phyloP scores from a whole-genome alignment of 2,329 filamentous ascomycete genomes.

The Blastomyces silverae region DNA sequence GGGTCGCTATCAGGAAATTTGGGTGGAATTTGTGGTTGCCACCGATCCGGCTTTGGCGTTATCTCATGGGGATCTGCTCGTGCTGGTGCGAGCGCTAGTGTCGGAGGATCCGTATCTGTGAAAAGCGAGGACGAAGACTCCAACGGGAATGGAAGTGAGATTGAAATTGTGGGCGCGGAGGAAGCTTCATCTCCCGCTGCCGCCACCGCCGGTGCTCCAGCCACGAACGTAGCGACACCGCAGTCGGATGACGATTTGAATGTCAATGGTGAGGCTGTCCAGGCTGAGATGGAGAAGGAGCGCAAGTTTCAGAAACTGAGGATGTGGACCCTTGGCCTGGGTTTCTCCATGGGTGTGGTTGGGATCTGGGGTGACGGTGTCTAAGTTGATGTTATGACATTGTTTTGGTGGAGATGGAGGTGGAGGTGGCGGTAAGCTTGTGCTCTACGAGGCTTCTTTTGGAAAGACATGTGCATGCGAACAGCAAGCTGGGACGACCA shows the following conservation, averaged over 20 bases:
- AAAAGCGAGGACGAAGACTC: constrained; percentile 20
- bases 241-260: constrained; percentile 25
- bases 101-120: background rate
- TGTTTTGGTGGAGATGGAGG: no score
- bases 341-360: constrained; percentile 43
- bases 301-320: constrained; percentile 35
- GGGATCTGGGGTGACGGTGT: constrained; percentile 45
- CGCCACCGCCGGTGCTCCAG: constrained; percentile 3
- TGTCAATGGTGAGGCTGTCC: constrained; percentile 43
- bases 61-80: constrained; percentile 7
- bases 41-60: constrained; percentile 10
- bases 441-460: background rate
- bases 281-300: constrained; percentile 41
- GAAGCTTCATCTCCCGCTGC: constrained; percentile 17
- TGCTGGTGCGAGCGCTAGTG: background rate
- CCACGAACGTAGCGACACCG: constrained; percentile 6
- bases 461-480: background rate
- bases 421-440: background rate
- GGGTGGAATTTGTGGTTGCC: background rate
- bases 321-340: constrained; percentile 37
- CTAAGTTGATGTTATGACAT: constrained; percentile 19
- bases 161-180: constrained; percentile 20
- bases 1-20: constrained; percentile 32
- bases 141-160: constrained; percentile 20
- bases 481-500: no score